phyloP scores from a whole-genome alignment of 345 rosid genomes.

The Murraya paniculata region DNA sequence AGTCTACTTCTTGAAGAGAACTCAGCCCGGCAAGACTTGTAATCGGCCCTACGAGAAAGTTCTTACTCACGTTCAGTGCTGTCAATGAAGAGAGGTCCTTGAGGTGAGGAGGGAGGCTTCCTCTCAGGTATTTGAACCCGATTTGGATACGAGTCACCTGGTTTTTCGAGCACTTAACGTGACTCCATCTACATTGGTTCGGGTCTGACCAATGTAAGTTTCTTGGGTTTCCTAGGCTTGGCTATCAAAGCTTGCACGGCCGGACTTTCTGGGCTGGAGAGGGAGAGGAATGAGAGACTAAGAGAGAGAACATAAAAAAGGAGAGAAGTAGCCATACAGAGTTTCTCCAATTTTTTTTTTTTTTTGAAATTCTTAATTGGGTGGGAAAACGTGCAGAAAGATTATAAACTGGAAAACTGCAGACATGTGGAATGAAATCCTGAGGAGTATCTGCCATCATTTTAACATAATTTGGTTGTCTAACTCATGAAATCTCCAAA shows the following conservation, averaged over 20 bases:
- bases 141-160: conserved; percentile 62
- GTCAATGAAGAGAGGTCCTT: conserved; percentile 37
- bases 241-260: conserved; percentile 21
- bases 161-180: conserved; percentile 35
- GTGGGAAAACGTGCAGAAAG: neutral
- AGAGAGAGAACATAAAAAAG: neutral
- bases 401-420: neutral
- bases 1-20: conserved; percentile 29
- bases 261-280: neutral
- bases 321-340: neutral
- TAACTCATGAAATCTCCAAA: neutral
- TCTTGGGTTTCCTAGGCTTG: conserved; percentile 32
- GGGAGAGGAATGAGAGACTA: neutral
- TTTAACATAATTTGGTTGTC: neutral
- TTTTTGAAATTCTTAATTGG: neutral
- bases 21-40: conserved; percentile 56
- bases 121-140: conserved; percentile 37
- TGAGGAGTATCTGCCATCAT: neutral
- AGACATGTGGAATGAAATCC: neutral
- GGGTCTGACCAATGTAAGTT: conserved; percentile 57
- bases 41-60: conserved; percentile 43
- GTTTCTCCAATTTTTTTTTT: neutral
- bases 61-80: conserved; percentile 46
- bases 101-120: conserved; percentile 56
- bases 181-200: conserved; percentile 61